Conservation (phyloP, 2,329 filamentous ascomycete genomes). For the Aspergillus texensis region DNA sequence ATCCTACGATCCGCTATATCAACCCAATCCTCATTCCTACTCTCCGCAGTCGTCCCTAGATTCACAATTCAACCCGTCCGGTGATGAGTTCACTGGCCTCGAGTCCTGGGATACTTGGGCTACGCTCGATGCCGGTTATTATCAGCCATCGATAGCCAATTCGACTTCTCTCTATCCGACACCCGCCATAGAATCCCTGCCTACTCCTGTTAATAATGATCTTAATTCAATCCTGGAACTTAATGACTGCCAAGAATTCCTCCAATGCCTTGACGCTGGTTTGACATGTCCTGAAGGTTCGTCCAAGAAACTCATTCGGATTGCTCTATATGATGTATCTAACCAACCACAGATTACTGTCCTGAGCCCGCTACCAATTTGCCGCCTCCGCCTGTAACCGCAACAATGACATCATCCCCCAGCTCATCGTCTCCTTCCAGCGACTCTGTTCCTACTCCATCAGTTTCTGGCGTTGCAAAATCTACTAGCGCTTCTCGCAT, state of each 20-base stretch:
- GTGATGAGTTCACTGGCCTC: conserved; percentile 11
- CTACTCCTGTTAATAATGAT: conserved; percentile 6
- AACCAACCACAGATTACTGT: conserved; percentile 1
- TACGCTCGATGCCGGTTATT: conserved; percentile 3
- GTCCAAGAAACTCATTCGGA: not conserved
- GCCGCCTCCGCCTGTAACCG: not conserved
- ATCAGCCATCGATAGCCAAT: conserved; percentile 6
- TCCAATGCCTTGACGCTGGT: conserved; percentile 6
- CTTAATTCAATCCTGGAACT: not conserved
- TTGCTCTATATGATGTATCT: not conserved
- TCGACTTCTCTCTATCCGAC: conserved; percentile 4
- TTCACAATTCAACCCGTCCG: conserved; percentile 8
- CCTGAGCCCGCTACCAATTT: conserved; percentile 1
- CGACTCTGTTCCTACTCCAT: not conserved
- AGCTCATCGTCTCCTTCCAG: conserved; percentile 9
- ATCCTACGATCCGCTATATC: not conserved
- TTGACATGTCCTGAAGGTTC: conserved; percentile 7
- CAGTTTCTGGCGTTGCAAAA: not conserved
- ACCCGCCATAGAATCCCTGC: conserved; percentile 3
- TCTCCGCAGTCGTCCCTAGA: conserved; percentile 4
- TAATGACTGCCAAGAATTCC: conserved; percentile 1
- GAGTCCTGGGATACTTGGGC: conserved; percentile 10
- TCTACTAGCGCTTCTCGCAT: conserved; percentile 2
- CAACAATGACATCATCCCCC: conserved; percentile 3
- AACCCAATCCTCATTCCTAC: not conserved